Evolutionary conservation across 1,139 yeast genomes (phyloP).

Genomic region (Yamadazyma conglobata): DNA sequence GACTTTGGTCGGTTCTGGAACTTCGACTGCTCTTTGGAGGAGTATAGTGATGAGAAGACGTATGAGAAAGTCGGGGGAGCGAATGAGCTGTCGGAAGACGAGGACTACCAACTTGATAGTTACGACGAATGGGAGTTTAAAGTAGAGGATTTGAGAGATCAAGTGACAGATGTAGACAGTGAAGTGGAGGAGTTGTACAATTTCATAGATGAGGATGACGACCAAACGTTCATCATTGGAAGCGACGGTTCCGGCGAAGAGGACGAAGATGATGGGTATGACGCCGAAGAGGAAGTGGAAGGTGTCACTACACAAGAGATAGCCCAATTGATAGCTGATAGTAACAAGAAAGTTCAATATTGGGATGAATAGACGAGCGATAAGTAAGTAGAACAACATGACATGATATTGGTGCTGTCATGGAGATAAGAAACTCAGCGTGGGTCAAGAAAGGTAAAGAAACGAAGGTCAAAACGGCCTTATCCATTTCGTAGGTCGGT

Average conservation of each 20-base stretch:
- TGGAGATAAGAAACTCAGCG: too few relatives aligned
- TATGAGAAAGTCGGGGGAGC: conserved; percentile 16
- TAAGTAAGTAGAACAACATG: too few relatives aligned
- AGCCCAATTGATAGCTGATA: conserved; percentile 8
- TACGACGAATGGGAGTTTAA: conserved; percentile 17
- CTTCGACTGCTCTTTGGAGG: conserved; percentile 11
- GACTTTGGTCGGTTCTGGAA: conserved; percentile 42
- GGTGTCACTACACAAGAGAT: conserved; percentile 11
- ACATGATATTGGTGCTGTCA: too few relatives aligned
- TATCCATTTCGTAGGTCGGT: too few relatives aligned
- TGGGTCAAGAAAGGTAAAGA: too few relatives aligned
- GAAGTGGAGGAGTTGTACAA: conserved; percentile 9
- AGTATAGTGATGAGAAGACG: conserved; percentile 10
- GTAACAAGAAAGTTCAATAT: conserved; percentile 6
- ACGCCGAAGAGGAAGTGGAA: conserved; percentile 10
- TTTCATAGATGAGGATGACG: conserved; percentile 17
- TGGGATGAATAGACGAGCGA: too few relatives aligned
- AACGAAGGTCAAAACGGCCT: too few relatives aligned
- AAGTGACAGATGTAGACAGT: conserved; percentile 16
- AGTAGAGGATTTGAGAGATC: conserved; percentile 14
- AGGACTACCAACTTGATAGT: conserved; percentile 17
- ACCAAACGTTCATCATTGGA: conserved; percentile 17
- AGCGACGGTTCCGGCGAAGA: conserved; percentile 14
- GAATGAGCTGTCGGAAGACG: conserved; percentile 15
- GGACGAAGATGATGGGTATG: conserved; percentile 15